These are phyloP conservation scores for Handroanthus guayacan DNA, from an alignment of 257 asterid species.

Conservation along the genomic window DNA sequence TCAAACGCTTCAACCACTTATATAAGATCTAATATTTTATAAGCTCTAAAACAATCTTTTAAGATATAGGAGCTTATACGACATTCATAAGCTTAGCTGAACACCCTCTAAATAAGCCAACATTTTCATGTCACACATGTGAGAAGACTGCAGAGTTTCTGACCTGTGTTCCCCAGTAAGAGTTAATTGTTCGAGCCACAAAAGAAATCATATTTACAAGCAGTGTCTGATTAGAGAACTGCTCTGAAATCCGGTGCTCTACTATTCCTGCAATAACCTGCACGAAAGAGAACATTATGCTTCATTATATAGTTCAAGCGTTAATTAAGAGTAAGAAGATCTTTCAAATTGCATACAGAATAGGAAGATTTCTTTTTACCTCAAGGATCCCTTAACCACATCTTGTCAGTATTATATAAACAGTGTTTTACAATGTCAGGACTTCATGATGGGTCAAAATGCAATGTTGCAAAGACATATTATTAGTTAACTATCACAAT, in stretches of 20 bases:
- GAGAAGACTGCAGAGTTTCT: slow-evolving; percentile 21
- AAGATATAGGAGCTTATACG: no score
- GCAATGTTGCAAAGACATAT: not conserved
- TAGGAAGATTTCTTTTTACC: not conserved
- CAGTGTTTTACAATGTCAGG: slow-evolving; percentile 3
- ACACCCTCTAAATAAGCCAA: not conserved
- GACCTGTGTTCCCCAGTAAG: slow-evolving; percentile 96
- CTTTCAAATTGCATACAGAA: not conserved
- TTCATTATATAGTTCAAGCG: not conserved
- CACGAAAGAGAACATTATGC: slow-evolving; percentile 14
- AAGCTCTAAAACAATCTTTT: no score
- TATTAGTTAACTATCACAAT: not conserved
- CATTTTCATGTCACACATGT: slow-evolving; percentile 1
- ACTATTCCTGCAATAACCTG: slow-evolving; percentile 89
- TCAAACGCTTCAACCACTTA: no score
- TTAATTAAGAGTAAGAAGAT: not conserved
- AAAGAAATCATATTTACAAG: slow-evolving; percentile 81
- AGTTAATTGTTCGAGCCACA: slow-evolving; percentile 81
- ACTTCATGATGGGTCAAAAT: not conserved
- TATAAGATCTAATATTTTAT: no score
- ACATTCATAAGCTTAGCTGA: no score
- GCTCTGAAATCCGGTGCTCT: slow-evolving; percentile 83
- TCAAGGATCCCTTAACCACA: not conserved
- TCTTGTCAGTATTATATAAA: not conserved
- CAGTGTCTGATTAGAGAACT: slow-evolving; percentile 63